Evolutionary conservation across 805 yeast species (phyloP).

Genomic region (Metschnikowia chrysomelidarum): DNA sequence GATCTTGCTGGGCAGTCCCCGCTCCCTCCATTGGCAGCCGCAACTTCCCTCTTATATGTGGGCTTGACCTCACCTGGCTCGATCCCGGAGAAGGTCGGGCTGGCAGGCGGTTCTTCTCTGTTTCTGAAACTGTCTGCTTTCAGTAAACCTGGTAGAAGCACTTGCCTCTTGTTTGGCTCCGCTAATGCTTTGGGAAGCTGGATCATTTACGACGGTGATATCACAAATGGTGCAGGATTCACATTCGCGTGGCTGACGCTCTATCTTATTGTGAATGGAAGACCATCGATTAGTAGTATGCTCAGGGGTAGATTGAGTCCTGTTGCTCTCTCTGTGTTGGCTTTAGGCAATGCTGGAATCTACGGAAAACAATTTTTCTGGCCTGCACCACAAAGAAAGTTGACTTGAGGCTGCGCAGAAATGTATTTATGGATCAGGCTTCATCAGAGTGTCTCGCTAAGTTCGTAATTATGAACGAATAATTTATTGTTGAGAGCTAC

Average conservation of each 20-base stretch:
- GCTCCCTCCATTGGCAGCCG: slow-evolving; percentile 17
- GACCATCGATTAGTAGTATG: slow-evolving; percentile 49
- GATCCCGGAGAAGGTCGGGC: slow-evolving; percentile 14
- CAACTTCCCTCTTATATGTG: slow-evolving; percentile 15
- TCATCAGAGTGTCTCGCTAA: too few species aligned
- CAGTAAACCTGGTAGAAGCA: slow-evolving; percentile 34
- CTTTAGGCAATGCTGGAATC: slow-evolving; percentile 57
- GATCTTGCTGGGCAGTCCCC: slow-evolving; percentile 19
- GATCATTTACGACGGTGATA: slow-evolving; percentile 75
- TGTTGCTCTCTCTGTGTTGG: slow-evolving; percentile 52
- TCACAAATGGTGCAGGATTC: slow-evolving; percentile 78
- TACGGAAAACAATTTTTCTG: slow-evolving; percentile 74
- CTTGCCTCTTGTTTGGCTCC: slow-evolving; percentile 57
- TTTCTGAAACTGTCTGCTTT: slow-evolving; percentile 21
- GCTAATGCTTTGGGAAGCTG: slow-evolving; percentile 67
- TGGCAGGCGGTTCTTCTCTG: slow-evolving; percentile 22
- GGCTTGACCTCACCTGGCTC: slow-evolving; percentile 16
- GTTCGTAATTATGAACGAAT: too few species aligned
- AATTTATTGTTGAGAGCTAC: too few species aligned
- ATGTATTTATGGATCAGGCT: too few species aligned
- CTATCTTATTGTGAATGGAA: slow-evolving; percentile 70
- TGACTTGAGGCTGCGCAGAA: too few species aligned
- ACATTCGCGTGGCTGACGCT: slow-evolving; percentile 77
- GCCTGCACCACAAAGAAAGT: too few species aligned
- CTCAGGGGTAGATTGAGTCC: slow-evolving; percentile 64